Evolutionary conservation across 1,139 yeast genomes (phyloP), one percentile per base, ranked within the genome.

Genomic region (Sugiyamaella japonica): DNA sequence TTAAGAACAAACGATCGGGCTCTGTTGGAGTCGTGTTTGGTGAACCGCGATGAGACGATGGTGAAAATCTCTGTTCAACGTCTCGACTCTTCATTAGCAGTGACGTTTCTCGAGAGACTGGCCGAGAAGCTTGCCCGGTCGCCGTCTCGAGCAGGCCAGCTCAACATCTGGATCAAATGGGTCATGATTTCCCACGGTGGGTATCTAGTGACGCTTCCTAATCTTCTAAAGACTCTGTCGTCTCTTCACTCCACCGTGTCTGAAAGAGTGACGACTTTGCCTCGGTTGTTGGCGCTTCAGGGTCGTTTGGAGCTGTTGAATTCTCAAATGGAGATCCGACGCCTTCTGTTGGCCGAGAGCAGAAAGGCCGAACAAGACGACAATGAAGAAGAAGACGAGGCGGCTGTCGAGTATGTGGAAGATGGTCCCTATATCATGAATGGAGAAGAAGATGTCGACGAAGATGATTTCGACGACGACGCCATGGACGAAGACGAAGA

Each of bases 151-250:
- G 90, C 90, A 60, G 88, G 86, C 39, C 85, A 84, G 58, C 76
- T 93, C 60, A 85, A 86, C 60, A 78, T 83, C 49, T 93, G 99
- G 99, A 84, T 91, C 61, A 89, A 91, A 69, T 91, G 97, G 95
- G 85, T 90, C 50, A 76, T 95, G 65, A 85, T 93, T 47, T 83
- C 87, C 39, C 99, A 95, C 69, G 99, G 99, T 40, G 93, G 95
- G 1, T 84, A 83, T 59, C 73, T 85, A 52, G 80, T 86, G 28
- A 79, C 86, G 15, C 75, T 87, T 54, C 91, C 96, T 45, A 84
- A 86, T 61, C 76, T 87, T 59, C 76, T 82, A 59, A 75, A 79
- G 49, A 83, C 88, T 43, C 75, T 95, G 57, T 83, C 95, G 3
- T 81, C 89, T 36, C 76, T 95, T 61, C 95, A 89, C 65, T 80